These are phyloP conservation scores for Rubia tinctorum DNA, from an alignment of 305 asterid genomes.

Conservation along the genomic window DNA sequence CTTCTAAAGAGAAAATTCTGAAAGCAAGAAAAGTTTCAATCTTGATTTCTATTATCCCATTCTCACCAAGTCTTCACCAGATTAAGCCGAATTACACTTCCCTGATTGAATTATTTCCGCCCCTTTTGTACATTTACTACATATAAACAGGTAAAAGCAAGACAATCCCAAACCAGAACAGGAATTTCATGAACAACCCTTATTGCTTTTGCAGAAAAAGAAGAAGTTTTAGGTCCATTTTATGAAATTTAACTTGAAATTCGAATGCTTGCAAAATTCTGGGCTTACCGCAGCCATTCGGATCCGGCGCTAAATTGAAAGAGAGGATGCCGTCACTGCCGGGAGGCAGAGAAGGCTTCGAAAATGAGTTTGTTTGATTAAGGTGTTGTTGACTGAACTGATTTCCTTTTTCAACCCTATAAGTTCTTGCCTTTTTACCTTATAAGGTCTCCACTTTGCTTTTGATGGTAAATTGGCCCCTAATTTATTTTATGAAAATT, in stretches of 20 bases:
- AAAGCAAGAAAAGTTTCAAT: background rate
- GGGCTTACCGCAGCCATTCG: slow-evolving; percentile 16
- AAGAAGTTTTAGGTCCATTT: too few species aligned
- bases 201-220: too few species aligned
- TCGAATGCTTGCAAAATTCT: background rate
- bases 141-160: background rate
- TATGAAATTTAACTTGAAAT: too few species aligned
- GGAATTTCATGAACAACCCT: background rate
- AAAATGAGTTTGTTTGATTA: background rate
- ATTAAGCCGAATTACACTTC: background rate
- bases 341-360: background rate
- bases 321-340: background rate
- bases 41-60: background rate
- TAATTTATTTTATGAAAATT: background rate
- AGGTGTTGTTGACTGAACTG: background rate
- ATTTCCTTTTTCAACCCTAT: background rate
- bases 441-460: background rate
- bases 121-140: background rate
- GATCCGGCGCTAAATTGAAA: background rate
- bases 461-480: background rate
- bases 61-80: background rate
- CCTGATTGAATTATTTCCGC: background rate
- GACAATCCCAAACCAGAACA: background rate
- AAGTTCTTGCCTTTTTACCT: background rate
- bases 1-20: background rate